Evolutionary conservation across 2,329 filamentous ascomycete species (phyloP), one percentile per base, ranked within the genome.

Genomic region (Davidsoniella virescens): DNA sequence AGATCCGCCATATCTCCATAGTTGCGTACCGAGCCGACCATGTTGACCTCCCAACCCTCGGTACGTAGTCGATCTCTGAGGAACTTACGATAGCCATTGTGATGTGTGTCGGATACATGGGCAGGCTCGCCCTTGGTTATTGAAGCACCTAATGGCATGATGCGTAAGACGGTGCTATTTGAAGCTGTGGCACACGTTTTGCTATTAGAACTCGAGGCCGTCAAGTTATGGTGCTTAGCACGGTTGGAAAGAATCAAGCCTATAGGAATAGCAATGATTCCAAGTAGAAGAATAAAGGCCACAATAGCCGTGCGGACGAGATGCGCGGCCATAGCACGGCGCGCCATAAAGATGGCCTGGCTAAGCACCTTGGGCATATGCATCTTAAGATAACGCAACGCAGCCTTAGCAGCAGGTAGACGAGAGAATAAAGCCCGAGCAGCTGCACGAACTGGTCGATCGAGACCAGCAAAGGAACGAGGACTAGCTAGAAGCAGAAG

Each of bases 1-100:
- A 42, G 41, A 16, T 56, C 54, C 7, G 17, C 36, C 67, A 70
- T 70, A 51, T 54, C 59, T 38, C 67, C 67, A 43, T 58, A 55
- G 16, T 61, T 54, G 26, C 59, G 60, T n/a, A 60, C 64, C 18
- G 45, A 45, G 33, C 69, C 68, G 14, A 70, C 66, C 61, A 67
- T 68, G 60, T 64, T 62, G 51, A 59, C 62, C 53, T 36, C 57
- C 58, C 53, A 62, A 23, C 62, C 63, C 8, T 56, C 56, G 16
- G 45, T 51, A 2, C 48, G 37, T 20, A 67, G 57, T 41, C 58
- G 54, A n/a, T 56, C 54, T 33, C 60, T 59, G 2, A 68, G 58
- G 33, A 54, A 51, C 37, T 57, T 55, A 29, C 66, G 64, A 59
- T 66, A 68, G 37, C 66, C 65, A 55, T 66, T 65, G 46, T 46